Conservation (phyloP, 768 basidiomycete genomes). For the Sarcodon aspratus region DNA sequence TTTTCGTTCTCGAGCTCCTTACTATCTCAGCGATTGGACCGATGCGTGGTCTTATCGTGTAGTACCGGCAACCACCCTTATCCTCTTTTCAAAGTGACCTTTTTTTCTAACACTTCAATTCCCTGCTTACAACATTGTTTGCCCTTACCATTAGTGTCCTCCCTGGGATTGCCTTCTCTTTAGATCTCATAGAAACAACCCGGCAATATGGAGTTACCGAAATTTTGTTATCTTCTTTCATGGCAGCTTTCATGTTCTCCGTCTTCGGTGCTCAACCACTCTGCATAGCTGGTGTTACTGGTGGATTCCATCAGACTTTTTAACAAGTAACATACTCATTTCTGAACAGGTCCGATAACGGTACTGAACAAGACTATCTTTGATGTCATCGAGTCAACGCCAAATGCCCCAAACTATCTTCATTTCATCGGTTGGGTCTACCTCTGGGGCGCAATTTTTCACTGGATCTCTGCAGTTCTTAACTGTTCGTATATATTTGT, state of each 20-base stretch:
- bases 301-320: slow-evolving; percentile 20
- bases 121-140: not conserved
- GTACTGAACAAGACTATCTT: slow-evolving; percentile 89
- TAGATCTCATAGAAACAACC: slow-evolving; percentile 88
- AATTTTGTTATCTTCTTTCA: slow-evolving; percentile 72
- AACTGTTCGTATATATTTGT: slow-evolving; percentile 42
- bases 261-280: slow-evolving; percentile 85
- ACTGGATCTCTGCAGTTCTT: slow-evolving; percentile 70
- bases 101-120: not conserved
- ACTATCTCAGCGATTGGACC: slow-evolving; percentile 80
- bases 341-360: slow-evolving; percentile 65
- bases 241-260: slow-evolving; percentile 84
- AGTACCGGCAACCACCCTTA: slow-evolving; percentile 73
- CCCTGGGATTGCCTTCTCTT: slow-evolving; percentile 84
- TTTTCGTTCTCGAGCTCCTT: slow-evolving; percentile 60
- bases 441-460: slow-evolving; percentile 78
- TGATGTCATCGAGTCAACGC: slow-evolving; percentile 48
- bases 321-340: not conserved
- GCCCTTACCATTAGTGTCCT: slow-evolving; percentile 40
- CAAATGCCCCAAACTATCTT: slow-evolving; percentile 61
- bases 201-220: slow-evolving; percentile 85
- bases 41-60: slow-evolving; percentile 92
- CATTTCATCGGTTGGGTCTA: slow-evolving; percentile 92
- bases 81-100: slow-evolving; percentile 75
- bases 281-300: slow-evolving; percentile 87